Evolutionary conservation across 768 basidiomycete species (phyloP), one percentile per base, ranked within the genome.

Genomic region (Trametes punicea): DNA sequence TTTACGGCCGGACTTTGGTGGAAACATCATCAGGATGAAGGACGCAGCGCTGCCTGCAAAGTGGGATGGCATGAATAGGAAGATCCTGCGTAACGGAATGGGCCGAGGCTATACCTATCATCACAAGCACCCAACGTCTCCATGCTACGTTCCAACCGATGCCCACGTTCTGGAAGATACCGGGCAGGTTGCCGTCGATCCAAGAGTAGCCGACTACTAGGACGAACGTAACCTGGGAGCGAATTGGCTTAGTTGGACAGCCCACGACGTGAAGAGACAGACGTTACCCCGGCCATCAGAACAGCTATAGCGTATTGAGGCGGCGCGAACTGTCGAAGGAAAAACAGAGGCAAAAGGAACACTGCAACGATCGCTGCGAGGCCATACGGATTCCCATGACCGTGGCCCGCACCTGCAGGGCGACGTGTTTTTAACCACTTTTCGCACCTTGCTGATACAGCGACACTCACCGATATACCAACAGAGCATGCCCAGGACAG

Each of bases 121-220:
- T 65, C 34, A 83, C 80, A 2, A 81, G 69, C 0, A 78, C 67
- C 56, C 75, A 81, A 41, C 83, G 70, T 57, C 70, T 70, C 77
- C 83, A 83, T 0, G 81, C 78, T 30, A 83, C 67, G 2, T 65
- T 63, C 68, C 79, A 81, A 1, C 83, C 84, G 5, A 77, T 69
- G 2, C 84, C 84, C 2, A 77, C 73, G 51, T 78, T 77, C 15
- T 72, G 75, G 21, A 76, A 65, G 25, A 77, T 20, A 3, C 46
- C 67, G 2, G 65, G 61, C 2, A 78, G 60, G 62, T 84, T 77
- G 3, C 74, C 76, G 57, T 84, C 82, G 36, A 83, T 72, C 80
- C 80, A 84, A 0, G 77, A 77, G 63, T 83, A 84, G 0, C 82
- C 82, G 2, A 81, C 67, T 15, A 80, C 70, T 18, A 83, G 73